Conservation (phyloP, 352 stramenopile genomes). For the Phytophthora syringae region DNA sequence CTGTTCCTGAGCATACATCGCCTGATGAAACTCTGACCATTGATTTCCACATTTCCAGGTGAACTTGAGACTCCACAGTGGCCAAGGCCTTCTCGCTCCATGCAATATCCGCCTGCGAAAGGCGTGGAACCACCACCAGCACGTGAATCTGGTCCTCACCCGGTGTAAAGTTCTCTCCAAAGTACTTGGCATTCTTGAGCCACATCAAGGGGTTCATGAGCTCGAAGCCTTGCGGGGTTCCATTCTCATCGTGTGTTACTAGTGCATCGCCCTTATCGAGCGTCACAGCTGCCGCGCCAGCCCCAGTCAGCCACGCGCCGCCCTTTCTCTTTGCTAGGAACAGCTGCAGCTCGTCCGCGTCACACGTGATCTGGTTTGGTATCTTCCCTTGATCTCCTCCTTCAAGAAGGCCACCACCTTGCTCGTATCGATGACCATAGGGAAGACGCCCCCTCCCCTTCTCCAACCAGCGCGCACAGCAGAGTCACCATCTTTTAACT, state of each 20-base stretch:
- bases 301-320: too few species aligned
- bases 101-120: neutral
- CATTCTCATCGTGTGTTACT: neutral
- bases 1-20: constrained; percentile 32
- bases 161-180: neutral
- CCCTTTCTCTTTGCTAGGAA: too few species aligned
- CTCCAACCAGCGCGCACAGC: too few species aligned
- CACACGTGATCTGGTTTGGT: too few species aligned
- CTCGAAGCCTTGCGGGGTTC: neutral
- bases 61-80: constrained; percentile 28
- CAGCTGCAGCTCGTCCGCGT: too few species aligned
- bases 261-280: too few species aligned
- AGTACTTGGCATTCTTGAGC: neutral
- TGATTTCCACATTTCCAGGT: constrained; percentile 43
- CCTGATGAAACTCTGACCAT: constrained; percentile 37
- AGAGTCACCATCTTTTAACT: too few species aligned
- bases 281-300: too few species aligned
- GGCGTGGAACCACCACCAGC: neutral
- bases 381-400: too few species aligned
- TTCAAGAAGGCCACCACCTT: too few species aligned
- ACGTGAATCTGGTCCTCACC: neutral
- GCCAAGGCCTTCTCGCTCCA: constrained; percentile 25
- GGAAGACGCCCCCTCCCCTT: too few species aligned
- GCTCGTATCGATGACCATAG: too few species aligned
- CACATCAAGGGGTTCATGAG: neutral